A percentile compares a stretch with the other conserved stretches of the same genome.
These are phyloP conservation scores for Fusarium sp. DNA, from an alignment of 2,329 filamentous ascomycete species.

Conservation along the genomic window DNA sequence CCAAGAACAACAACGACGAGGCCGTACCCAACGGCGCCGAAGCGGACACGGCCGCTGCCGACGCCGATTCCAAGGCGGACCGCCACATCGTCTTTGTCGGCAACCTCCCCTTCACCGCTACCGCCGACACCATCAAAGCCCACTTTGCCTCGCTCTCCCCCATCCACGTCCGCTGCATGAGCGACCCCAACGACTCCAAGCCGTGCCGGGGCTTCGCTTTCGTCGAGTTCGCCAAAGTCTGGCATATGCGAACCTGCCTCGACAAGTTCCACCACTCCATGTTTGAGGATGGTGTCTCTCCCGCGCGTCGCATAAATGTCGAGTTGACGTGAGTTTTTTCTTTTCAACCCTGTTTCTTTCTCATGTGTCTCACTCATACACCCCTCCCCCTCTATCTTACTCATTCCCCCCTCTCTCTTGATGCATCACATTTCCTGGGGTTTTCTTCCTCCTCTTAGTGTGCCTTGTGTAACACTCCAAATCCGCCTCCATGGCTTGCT, in stretches of 20 bases:
- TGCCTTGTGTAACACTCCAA: conserved; percentile 14
- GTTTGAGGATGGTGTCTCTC: conserved; percentile 70
- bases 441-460: not conserved
- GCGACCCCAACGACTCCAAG: conserved; percentile 70
- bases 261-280: conserved; percentile 89
- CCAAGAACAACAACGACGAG: conserved; percentile 20
- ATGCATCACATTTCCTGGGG: conserved; percentile 1
- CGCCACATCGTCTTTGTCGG: conserved; percentile 61
- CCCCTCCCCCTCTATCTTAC: not conserved
- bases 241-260: conserved; percentile 92
- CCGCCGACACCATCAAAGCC: conserved; percentile 72
- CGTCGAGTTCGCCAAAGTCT: conserved; percentile 87
- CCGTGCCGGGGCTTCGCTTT: conserved; percentile 84
- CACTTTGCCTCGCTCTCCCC: conserved; percentile 81
- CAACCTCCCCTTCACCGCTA: conserved; percentile 90
- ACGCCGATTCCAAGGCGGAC: conserved; percentile 39
- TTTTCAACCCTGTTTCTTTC: conserved; percentile 3
- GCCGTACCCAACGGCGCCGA: conserved; percentile 1
- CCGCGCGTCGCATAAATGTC: conserved; percentile 85
- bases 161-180: conserved; percentile 72
- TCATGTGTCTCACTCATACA: conserved; percentile 1
- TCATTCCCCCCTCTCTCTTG: not conserved
- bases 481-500: conserved; percentile 1
- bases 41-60: conserved; percentile 29
- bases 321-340: conserved; percentile 79